Evolutionary conservation across 768 basidiomycete species (phyloP), one percentile per base, ranked within the genome.

Genomic region (Russula sp.): DNA sequence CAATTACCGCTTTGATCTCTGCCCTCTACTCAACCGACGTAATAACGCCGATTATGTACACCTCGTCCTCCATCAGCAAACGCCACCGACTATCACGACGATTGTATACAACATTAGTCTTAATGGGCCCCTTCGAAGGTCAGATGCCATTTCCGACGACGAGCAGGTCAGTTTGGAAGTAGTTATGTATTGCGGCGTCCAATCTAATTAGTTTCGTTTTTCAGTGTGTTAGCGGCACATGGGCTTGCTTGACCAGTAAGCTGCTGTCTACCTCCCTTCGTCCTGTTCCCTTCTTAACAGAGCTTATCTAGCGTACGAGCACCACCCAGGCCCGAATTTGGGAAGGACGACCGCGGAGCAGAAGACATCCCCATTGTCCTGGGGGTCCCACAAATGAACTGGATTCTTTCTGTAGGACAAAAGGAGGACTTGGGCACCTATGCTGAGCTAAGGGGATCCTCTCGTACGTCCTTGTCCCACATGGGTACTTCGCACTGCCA

Each of bases 11-110:
- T 76, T 73, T 52, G 63, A 73, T 67, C 62, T 75, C 26, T 75
- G 75, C 62, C 74, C 74, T 24, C 56, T 75, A 38, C 49, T 75
- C 36, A 32, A 65, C 30, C 66, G 58, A 26, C 67, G 68, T 53
- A 67, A 69, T 48, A 61, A 59, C n/a, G 30, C 64, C 24, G 69
- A 65, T 36, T 69, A 59, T 67, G 36, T 57, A 32, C 20, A 57
- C 55, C 49, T 74, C 50, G 62, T 63, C 59, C 57, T 40, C 30
- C 67, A 67, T 57, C 63, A 62, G 53, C 48, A 62, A 62, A 73
- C 72, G 20, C 70, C 72, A 34, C 73, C 74, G 14, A 74, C 71
- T 34, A 54, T 72, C 51, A 75, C 72, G 7, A 74, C 68, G 61
- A 71, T 66, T 26, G 61, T 63, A 48, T 76, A 76, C 64, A 61